Evolutionary conservation across 441 rosid genomes (phyloP).

Genomic region (Iberis amara): DNA sequence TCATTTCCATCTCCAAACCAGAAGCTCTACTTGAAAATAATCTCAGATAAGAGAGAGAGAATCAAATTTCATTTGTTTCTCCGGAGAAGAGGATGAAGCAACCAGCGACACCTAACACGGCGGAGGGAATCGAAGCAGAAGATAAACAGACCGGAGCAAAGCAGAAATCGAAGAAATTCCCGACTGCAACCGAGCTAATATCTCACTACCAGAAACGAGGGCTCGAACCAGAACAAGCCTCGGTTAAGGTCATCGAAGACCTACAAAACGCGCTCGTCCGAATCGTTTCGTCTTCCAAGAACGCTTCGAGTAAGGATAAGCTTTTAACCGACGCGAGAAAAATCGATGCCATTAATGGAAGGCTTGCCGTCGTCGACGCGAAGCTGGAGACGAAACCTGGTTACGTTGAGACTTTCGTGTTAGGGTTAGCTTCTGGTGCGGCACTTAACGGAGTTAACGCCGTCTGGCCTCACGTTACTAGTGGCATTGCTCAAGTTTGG

Average conservation of each 20-base stretch:
- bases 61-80: neutral
- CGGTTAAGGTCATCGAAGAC: conserved; percentile 79
- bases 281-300: conserved; percentile 44
- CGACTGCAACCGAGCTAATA: conserved; percentile 65
- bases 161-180: conserved; percentile 39
- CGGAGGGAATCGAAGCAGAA: conserved; percentile 28
- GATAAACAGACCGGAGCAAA: conserved; percentile 28
- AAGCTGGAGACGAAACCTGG: conserved; percentile 88
- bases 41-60: conserved; percentile 12
- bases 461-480: conserved; percentile 52
- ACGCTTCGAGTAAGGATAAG: conserved; percentile 44
- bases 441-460: conserved; percentile 50
- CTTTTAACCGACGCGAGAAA: conserved; percentile 45
- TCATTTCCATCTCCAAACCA: neutral
- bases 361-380: conserved; percentile 67
- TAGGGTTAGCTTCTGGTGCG: conserved; percentile 72
- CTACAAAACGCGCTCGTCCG: conserved; percentile 66
- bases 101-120: conserved; percentile 35
- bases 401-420: conserved; percentile 44
- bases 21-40: neutral
- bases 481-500: conserved; percentile 65
- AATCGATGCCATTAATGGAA: conserved; percentile 47
- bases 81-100: conserved; percentile 38
- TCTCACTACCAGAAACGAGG: conserved; percentile 75
- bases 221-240: conserved; percentile 62